Evolutionary conservation across 2,329 filamentous ascomycete species (phyloP), one percentile per base, ranked within the genome.

Genomic region (Didymella sp.): DNA sequence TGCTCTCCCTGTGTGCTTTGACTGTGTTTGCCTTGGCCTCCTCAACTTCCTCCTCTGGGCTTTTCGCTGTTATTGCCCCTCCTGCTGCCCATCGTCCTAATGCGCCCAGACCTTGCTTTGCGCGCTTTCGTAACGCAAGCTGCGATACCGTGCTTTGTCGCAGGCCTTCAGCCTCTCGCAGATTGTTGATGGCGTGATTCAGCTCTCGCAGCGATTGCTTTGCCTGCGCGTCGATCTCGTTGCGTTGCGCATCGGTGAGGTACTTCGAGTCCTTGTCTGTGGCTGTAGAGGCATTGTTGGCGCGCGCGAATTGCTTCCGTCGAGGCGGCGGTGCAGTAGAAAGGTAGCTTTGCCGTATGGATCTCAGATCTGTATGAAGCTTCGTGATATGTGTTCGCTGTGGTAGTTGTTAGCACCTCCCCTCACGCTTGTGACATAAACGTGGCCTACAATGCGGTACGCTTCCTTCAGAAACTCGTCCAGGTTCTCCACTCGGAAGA

Each of bases 391-490:
- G 92, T 7, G 87, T 85, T 73, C 96, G 95, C 92, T 96, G 70
- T 43, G 24, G 17, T 40, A 42, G 42, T 43, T 25, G 56, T 68
- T 57, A 70, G 69, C 62, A 74, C 25, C 40, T 17, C 11, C 33
- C 28, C 19, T 24, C 38, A 35, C 52, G 53, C 43, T 24, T 33
- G 47, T 49, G 50, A 41, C 30, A 54, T 63, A 59, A 63, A 66
- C 61, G 70, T 71, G 47, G 76, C 84, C 70, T 80, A 96, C 93
- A 76, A 98, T 97, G 73, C 89, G 87, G 78, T 96, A 95, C 50
- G 95, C 95, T 78, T 98, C 94, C 73, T 94, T 92, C 30, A 98
- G 81, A 73, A 98, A 99, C 69, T 90, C 89, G 74, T 97, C 91
- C 47, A 95, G 84, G 50, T 71, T 69, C 43, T 73, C 72, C 48